Conservation (phyloP, 1,139 yeast genomes). For the Candida albicans region DNA sequence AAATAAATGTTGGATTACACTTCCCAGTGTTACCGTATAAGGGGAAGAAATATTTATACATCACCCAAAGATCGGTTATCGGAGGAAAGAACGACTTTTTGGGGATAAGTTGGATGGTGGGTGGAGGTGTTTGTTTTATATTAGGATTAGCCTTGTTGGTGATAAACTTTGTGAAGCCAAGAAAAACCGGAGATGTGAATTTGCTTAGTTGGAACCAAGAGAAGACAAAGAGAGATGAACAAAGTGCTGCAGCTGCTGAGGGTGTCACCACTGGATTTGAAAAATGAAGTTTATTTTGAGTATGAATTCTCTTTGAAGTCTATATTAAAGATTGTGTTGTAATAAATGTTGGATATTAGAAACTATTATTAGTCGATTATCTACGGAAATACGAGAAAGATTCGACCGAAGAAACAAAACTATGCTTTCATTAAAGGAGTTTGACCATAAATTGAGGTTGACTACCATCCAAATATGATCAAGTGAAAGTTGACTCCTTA, state of each 20-base stretch:
- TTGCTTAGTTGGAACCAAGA: constrained; percentile 74
- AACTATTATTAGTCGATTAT: constrained; percentile 9
- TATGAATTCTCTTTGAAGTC: neutral
- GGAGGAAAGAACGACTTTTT: constrained; percentile 90
- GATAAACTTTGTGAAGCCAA: constrained; percentile 64
- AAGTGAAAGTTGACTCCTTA: too few species aligned
- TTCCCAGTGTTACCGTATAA: constrained; percentile 84
- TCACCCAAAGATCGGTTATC: constrained; percentile 81
- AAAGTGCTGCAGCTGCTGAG: constrained; percentile 13
- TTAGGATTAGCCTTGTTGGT: constrained; percentile 59
- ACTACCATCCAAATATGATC: too few species aligned
- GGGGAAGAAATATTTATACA: constrained; percentile 77
- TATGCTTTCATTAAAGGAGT: too few species aligned
- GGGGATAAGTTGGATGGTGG: constrained; percentile 88
- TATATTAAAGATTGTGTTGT: neutral
- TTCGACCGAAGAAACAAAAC: too few species aligned
- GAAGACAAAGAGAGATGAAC: constrained; percentile 21
- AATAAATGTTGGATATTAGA: neutral
- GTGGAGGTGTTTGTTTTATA: constrained; percentile 81
- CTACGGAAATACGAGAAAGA: too few species aligned
- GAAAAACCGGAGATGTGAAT: constrained; percentile 72
- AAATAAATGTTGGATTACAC: constrained; percentile 72
- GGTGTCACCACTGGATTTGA: constrained; percentile 12
- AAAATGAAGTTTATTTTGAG: constrained; percentile 1
- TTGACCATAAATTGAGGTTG: too few species aligned